Evolutionary conservation across 2,329 filamentous ascomycete genomes (phyloP), one percentile per base, ranked within the genome.

Genomic region (Colletotrichum costaricense): DNA sequence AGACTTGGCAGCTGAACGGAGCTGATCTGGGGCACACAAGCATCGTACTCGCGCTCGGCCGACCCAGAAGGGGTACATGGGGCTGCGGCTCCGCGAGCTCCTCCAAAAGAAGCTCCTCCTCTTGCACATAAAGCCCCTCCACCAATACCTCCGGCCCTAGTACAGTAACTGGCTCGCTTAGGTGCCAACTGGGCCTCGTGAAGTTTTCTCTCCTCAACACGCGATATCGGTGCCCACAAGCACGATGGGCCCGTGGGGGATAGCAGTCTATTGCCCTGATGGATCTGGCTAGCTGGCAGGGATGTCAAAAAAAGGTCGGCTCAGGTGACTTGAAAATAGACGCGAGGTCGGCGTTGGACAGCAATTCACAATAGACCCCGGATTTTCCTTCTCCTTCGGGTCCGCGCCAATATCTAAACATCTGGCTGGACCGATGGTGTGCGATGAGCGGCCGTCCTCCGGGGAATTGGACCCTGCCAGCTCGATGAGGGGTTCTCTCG

Each of bases 271-370:
- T 59, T 30, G 22, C 49, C 33, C 54, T 26, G 67, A 62, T 33
- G 24, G 42, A 42, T 26, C 35, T 46, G 66, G 16, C 59, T 26
- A 30, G 46, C 49, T 16, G 62, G 62, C 46, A 65, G 71, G 67
- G 67, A 42, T 66, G 54, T 58, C 60, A 71, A 66, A 63, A 65
- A n/a, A 56, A 49, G 63, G 35, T 71, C 56, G 60, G 46, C 71
- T 71, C 71, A 73, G 67, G 71, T 70, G 71, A 73, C 67, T 71
- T 52, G 62, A 66, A 73, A 71, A 57, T 66, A 70, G 56, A 55
- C 26, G 38, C 71, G 67, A 70, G 60, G 60, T 65, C 42, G 67
- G 67, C 30, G 38, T 16, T 46, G 54, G 46, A 60, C 58, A 70
- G 67, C 71, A 62, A 22, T 56, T 26, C 42, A 62, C 62, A 65